phyloP scores from a whole-genome alignment of 768 basidiomycete genomes.

The Solioccasus polychromus region DNA sequence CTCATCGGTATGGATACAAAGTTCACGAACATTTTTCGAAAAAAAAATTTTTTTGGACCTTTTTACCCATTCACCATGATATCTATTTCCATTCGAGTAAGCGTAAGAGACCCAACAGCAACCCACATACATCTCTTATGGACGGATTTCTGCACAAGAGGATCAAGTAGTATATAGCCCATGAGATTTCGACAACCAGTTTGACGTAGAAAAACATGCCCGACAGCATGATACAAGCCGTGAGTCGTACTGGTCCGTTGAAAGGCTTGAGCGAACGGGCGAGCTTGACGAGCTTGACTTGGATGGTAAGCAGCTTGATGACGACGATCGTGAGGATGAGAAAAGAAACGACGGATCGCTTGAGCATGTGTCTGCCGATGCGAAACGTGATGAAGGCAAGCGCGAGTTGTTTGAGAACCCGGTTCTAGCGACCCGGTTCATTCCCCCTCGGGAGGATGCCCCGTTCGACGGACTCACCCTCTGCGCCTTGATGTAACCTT shows the following conservation, averaged over 20 bases:
- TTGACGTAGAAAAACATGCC: conserved; percentile 29
- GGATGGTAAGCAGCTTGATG: conserved; percentile 28
- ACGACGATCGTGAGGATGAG: conserved; percentile 30
- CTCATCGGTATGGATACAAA: too few relatives aligned
- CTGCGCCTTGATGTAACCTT: conserved; percentile 20
- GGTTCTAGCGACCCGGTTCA: conserved; percentile 9
- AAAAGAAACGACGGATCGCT: conserved; percentile 28
- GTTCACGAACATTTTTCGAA: too few relatives aligned
- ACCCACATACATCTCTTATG: conserved; percentile 19
- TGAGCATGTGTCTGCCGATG: conserved; percentile 27
- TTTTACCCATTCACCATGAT: too few relatives aligned
- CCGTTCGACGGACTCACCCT: conserved; percentile 11
- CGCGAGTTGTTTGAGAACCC: conserved; percentile 22
- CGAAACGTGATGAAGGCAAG: conserved; percentile 27
- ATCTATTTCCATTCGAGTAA: conserved; percentile 31
- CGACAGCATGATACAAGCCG: conserved; percentile 21
- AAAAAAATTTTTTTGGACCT: too few relatives aligned
- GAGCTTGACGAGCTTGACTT: conserved; percentile 29
- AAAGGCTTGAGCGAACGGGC: conserved; percentile 25
- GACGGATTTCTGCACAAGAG: conserved; percentile 28
- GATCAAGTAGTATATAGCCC: conserved; percentile 27
- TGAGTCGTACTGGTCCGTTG: conserved; percentile 24
- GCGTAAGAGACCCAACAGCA: conserved; percentile 24
- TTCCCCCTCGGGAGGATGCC: background rate
- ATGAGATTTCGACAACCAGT: conserved; percentile 25